phyloP scores from a whole-genome alignment of 2,329 filamentous ascomycete genomes.

The Phyllosticta citribraziliensis region DNA sequence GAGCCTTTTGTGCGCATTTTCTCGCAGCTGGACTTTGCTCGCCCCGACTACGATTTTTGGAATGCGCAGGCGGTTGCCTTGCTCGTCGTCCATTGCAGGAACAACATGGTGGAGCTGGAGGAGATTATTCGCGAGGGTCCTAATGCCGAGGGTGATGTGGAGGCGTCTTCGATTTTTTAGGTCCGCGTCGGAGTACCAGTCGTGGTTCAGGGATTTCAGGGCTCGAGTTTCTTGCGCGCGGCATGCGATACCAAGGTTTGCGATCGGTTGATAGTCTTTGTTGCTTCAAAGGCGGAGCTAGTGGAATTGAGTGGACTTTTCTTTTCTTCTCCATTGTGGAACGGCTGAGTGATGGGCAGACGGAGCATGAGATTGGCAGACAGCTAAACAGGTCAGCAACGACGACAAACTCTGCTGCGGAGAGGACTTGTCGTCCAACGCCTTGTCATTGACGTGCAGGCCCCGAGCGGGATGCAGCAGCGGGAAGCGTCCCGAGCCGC shows the following conservation, averaged over 20 bases:
- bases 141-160: neutral
- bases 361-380: too few relatives aligned
- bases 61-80: conserved; percentile 49
- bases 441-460: too few relatives aligned
- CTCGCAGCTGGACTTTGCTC: conserved; percentile 44
- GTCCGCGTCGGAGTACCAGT: neutral
- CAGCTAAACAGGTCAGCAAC: too few relatives aligned
- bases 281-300: too few relatives aligned
- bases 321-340: too few relatives aligned
- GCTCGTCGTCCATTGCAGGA: conserved; percentile 43
- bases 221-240: neutral
- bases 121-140: conserved; percentile 18
- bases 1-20: conserved; percentile 31
- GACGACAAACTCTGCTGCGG: too few relatives aligned
- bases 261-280: too few relatives aligned
- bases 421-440: too few relatives aligned
- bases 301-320: too few relatives aligned
- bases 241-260: neutral
- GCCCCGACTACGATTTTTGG: conserved; percentile 49
- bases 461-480: neutral
- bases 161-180: neutral
- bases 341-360: too few relatives aligned
- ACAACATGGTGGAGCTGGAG: conserved; percentile 38
- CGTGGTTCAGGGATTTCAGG: neutral
- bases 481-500: neutral